Conservation (phyloP, 108 stramenopile genomes). For the Skeletonema menzelii region DNA sequence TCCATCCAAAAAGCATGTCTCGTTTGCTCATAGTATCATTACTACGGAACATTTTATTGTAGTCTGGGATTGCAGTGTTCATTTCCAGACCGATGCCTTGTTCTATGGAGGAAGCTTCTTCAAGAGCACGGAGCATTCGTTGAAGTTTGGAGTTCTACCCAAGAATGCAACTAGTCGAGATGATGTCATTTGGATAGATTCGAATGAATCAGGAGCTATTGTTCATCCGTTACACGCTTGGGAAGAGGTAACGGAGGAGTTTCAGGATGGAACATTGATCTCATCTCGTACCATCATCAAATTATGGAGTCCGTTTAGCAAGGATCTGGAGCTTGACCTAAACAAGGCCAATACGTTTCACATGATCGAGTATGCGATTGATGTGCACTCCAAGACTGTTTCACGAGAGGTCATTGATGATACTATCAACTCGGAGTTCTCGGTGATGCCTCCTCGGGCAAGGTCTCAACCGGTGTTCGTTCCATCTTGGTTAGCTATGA, state of each 20-base stretch:
- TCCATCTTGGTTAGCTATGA: not conserved
- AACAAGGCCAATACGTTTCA: conserved; percentile 38
- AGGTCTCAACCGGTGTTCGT: not conserved
- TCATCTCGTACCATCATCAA: conserved; percentile 32
- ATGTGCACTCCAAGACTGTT: conserved; percentile 1
- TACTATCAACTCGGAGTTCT: conserved; percentile 38
- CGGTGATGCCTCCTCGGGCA: conserved; percentile 32
- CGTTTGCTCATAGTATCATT: conserved; percentile 45
- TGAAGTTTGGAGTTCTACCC: conserved; percentile 43
- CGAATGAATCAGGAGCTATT: conserved; percentile 39
- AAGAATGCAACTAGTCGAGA: conserved; percentile 34
- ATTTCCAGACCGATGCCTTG: conserved; percentile 36
- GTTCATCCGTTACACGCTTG: conserved; percentile 52
- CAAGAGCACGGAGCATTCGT: conserved; percentile 13
- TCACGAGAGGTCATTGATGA: conserved; percentile 29
- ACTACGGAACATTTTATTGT: conserved; percentile 41
- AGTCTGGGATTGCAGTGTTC: conserved; percentile 50
- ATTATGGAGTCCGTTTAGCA: conserved; percentile 40
- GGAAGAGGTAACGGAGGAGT: conserved; percentile 44
- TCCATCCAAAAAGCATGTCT: conserved; percentile 34
- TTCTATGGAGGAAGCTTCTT: conserved; percentile 42
- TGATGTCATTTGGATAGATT: conserved; percentile 48
- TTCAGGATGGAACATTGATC: conserved; percentile 4
- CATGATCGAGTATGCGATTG: conserved; percentile 46
- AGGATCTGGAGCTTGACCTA: conserved; percentile 37